Base-by-base conservation (phyloP, 129 eudicot genomes). In the Helichrysum umbraculigerum region DNA sequence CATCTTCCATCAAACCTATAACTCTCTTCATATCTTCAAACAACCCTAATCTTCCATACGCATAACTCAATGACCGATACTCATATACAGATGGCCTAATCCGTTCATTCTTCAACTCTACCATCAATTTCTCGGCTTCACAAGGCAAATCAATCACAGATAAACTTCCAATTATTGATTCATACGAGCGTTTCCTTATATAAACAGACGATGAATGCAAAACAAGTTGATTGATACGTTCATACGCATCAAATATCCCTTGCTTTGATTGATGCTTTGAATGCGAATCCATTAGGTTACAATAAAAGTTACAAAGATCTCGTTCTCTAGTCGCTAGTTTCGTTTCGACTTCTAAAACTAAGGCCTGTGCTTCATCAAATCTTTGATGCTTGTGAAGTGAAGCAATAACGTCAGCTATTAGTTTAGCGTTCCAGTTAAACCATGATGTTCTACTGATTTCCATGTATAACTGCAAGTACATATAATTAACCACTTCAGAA, bases 341-440 rank as follows among this genome's bases (percentile, higher is more conserved):
- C 7, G 81, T n/a, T 64, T 85, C 75, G 17, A 85, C 83, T 73
- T 88, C 86, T 50, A 58, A 66, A 61, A 86, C 73, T 28, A 92
- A 72, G 62, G 57, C 64, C 29, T 92, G 85, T 39, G 92, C 96
- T 65, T 89, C 90, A 35, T 83, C 82, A 20, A 79, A 77, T 67
- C 81, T 82, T 64, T 83, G 86, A 71, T 85, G 87, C 39, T 82
- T 84, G 85, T 78, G 77, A 7, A 90, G 71, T 41, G 86, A 79
- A 63, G 97, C 96, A 39, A 93, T 81, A 47, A 93, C 75, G 70
- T 87, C 91, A 2, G 98, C 94, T 5, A 77, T 86, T 16, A 92
- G 84, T 81, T 87, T 92, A 30, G 92, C 76, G 56, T 93, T 93
- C 98, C 97, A 93, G 63, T 68, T 72, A 75, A 93, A 90, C 98